Base-by-base conservation (phyloP, 371 early-diverging fungal genomes). In the Mucor velutinosus region DNA sequence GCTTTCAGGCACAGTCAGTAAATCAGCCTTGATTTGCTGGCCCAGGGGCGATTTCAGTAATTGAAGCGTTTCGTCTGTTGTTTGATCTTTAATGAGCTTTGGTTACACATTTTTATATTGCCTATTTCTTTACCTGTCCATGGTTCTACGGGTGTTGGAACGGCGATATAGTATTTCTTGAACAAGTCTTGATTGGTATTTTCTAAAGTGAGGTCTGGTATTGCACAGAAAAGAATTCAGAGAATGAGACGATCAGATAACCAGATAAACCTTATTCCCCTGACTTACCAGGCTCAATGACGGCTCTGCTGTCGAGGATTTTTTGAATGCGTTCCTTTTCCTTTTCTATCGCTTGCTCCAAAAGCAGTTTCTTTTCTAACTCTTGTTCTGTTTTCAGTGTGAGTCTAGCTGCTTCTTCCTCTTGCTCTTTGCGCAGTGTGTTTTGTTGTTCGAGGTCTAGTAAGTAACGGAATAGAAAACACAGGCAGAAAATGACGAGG, bases 1-100 rank as follows among this genome's bases (percentile, higher is more conserved):
- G 6, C 56, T 41, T 45, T 77, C 78, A 30, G 75, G 73, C 0
- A 63, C 49, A 23, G 75, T 70, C 39, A 75, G 63, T 25, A 75
- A 39, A 41, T 75, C 73, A 21, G 75, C 25, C 35, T 49, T 8
- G 10, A 65, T 32, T 64, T 51, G 47, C 64, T 72, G 69, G 11
- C 78, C 73, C 27, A 76, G 29, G 15, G 76, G 69, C 7, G 76
- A 69, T 14, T 67, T 67, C 6, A 76, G 17, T 7, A 73, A 43
- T n/a, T 45, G n/a, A 10, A 68, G 14, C 3, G 67, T 67, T 5
- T 66, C 70, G 7, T 67, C 69, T 67, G 39, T 57, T 21, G 17
- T 39, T 17, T 35, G 17, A 35, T 23, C 17, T 2, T n/a, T 23
- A n/a, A 49, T 19, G 12, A 37, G n/a, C 12, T 11, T 25, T 39